Evolutionary conservation across 2,329 filamentous ascomycete genomes (phyloP).

Genomic region (Ambrosiella cleistominuta): DNA sequence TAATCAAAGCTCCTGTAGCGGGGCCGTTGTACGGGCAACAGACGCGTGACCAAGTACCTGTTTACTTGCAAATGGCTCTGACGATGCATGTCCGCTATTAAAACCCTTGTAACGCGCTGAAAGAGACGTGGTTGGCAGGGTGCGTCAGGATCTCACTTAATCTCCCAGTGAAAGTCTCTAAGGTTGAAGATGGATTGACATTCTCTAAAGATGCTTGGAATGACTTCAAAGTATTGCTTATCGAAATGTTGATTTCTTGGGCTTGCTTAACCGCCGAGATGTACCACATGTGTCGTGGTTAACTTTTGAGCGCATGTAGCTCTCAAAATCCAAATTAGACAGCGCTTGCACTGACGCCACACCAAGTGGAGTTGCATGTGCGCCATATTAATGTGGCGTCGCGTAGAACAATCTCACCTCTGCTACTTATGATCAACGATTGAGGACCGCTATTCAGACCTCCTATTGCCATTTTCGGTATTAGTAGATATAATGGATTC

Average conservation of each 20-base stretch:
- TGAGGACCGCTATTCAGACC: not conserved
- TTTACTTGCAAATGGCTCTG: not conserved
- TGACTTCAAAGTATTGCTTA: too few species aligned
- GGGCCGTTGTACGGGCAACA: slow-evolving; percentile 1
- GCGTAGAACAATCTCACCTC: not conserved
- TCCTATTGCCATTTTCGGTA: not conserved
- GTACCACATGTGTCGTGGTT: too few species aligned
- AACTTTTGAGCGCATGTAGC: too few species aligned
- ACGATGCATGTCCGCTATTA: not conserved
- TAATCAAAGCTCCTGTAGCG: not conserved
- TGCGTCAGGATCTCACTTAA: too few species aligned
- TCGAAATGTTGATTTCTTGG: too few species aligned
- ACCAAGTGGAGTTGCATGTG: too few species aligned
- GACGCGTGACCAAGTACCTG: not conserved
- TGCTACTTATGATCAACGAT: not conserved
- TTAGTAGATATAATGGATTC: not conserved
- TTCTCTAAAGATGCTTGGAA: too few species aligned
- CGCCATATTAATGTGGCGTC: not conserved
- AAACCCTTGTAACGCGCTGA: not conserved
- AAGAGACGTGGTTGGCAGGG: not conserved
- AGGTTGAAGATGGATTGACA: too few species aligned
- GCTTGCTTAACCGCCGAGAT: too few species aligned
- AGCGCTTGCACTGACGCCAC: too few species aligned
- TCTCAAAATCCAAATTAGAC: too few species aligned
- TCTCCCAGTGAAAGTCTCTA: too few species aligned